Evolutionary conservation across 306 rosid species (phyloP).

Genomic region (Potentilla sterilis): DNA sequence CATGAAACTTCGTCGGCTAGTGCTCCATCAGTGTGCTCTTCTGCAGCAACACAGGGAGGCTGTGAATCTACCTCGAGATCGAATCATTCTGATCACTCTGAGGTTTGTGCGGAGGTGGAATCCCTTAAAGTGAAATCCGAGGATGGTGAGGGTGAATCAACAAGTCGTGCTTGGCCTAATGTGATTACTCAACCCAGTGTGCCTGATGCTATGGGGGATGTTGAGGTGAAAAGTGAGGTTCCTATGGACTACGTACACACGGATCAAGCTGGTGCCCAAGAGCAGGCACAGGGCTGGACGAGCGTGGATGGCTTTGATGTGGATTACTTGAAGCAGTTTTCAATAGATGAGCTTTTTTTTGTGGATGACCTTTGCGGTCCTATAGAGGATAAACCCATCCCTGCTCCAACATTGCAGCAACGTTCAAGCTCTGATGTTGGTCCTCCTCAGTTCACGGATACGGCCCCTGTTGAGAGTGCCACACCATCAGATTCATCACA

Average conservation of each 20-base stretch:
- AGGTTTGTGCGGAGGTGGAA: constrained; percentile 52
- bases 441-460: constrained; percentile 21
- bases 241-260: constrained; percentile 5
- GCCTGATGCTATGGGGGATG: constrained; percentile 27
- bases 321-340: constrained; percentile 31
- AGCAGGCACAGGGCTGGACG: not conserved
- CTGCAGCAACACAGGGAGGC: constrained; percentile 38
- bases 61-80: constrained; percentile 47
- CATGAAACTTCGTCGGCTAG: constrained; percentile 30
- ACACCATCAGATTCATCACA: constrained; percentile 38
- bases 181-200: constrained; percentile 27
- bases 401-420: constrained; percentile 26
- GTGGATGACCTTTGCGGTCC: constrained; percentile 57
- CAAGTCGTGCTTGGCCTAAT: not conserved
- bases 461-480: constrained; percentile 20
- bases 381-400: constrained; percentile 33
- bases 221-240: constrained; percentile 37
- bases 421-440: constrained; percentile 20
- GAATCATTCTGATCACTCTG: constrained; percentile 65
- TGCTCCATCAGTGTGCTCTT: constrained; percentile 40
- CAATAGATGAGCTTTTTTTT: constrained; percentile 62
- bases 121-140: constrained; percentile 11
- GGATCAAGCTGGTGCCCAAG: constrained; percentile 10
- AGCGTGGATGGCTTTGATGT: not conserved
- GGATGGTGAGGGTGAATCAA: constrained; percentile 29